Conservation (phyloP, 345 rosid species). For the Isatis tinctoria region DNA sequence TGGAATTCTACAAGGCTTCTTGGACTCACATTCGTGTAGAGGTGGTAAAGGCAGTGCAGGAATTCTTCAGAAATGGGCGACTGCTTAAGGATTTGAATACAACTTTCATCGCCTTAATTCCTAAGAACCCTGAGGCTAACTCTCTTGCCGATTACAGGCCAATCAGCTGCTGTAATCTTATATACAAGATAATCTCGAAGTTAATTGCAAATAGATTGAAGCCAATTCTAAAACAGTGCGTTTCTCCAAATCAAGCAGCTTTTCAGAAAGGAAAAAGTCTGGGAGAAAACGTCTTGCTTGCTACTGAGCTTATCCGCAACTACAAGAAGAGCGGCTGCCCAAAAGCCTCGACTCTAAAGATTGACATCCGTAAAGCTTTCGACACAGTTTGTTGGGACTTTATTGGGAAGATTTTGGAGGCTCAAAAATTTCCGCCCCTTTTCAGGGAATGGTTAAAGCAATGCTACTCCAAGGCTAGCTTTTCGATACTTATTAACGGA, state of each 20-base stretch:
- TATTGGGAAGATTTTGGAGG: too few species aligned
- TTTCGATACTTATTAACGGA: too few species aligned
- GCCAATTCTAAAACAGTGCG: neutral
- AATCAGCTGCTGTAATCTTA: neutral
- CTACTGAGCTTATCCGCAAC: neutral
- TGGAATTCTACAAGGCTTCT: too few species aligned
- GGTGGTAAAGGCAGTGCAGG: too few species aligned
- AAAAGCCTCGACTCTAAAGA: too few species aligned
- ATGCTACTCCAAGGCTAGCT: too few species aligned
- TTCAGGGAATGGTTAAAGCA: too few species aligned
- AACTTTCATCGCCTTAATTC: neutral
- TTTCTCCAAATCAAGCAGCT: neutral
- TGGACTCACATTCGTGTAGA: too few species aligned
- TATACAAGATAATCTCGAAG: neutral
- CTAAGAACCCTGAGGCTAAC: neutral
- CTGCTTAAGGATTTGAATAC: neutral
- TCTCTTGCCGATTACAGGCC: neutral
- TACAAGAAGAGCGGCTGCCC: neutral
- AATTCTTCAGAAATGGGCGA: neutral
- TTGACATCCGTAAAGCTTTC: too few species aligned
- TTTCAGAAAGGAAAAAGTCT: neutral
- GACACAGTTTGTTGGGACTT: too few species aligned
- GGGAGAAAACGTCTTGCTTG: neutral
- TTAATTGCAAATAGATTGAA: neutral
- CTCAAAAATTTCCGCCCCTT: too few species aligned